Percentiles rank a stretch among this genome's conserved stretches.
phyloP scores from a whole-genome alignment of 2,329 filamentous ascomycete genomes.

The Xylaria sp. region DNA sequence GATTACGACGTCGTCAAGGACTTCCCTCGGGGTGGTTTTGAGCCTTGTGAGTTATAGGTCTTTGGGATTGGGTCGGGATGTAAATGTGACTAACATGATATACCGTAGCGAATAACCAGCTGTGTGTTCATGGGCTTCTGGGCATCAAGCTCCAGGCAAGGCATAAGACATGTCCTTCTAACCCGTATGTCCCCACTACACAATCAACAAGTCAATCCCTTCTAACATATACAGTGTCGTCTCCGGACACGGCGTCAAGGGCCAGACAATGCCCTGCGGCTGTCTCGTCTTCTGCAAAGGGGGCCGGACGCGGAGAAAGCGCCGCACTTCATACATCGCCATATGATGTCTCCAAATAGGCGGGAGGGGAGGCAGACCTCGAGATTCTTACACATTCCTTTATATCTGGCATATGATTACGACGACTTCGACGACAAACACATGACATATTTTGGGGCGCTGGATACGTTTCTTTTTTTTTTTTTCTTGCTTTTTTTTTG shows the following conservation, averaged over 20 bases:
- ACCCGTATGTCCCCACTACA: slow-evolving; percentile 9
- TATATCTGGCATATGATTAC: slow-evolving; percentile 12
- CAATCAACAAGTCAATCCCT: background rate
- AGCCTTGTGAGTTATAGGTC: slow-evolving; percentile 15
- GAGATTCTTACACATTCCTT: slow-evolving; percentile 5
- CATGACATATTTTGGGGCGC: slow-evolving; percentile 6
- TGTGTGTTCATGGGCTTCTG: slow-evolving; percentile 21
- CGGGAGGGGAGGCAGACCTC: background rate
- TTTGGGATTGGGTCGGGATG: background rate
- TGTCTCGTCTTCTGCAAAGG: slow-evolving; percentile 16
- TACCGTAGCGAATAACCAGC: slow-evolving; percentile 19
- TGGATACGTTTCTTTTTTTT: too few species aligned
- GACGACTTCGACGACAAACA: slow-evolving; percentile 3
- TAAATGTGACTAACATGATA: slow-evolving; percentile 1
- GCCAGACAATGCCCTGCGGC: slow-evolving; percentile 15
- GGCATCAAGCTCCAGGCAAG: slow-evolving; percentile 17
- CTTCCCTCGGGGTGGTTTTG: slow-evolving; percentile 20
- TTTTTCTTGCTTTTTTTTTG: too few species aligned
- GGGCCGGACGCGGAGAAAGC: slow-evolving; percentile 8
- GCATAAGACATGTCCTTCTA: slow-evolving; percentile 12
- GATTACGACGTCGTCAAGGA: slow-evolving; percentile 22
- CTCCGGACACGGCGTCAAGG: slow-evolving; percentile 8
- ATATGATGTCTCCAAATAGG: slow-evolving; percentile 10
- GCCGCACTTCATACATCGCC: slow-evolving; percentile 16
- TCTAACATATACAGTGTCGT: slow-evolving; percentile 1